Percentiles rank a stretch among this genome's conserved stretches.
Conservation (phyloP, 495 filamentous ascomycete genomes). For the Diplogelasinospora grovesii region DNA sequence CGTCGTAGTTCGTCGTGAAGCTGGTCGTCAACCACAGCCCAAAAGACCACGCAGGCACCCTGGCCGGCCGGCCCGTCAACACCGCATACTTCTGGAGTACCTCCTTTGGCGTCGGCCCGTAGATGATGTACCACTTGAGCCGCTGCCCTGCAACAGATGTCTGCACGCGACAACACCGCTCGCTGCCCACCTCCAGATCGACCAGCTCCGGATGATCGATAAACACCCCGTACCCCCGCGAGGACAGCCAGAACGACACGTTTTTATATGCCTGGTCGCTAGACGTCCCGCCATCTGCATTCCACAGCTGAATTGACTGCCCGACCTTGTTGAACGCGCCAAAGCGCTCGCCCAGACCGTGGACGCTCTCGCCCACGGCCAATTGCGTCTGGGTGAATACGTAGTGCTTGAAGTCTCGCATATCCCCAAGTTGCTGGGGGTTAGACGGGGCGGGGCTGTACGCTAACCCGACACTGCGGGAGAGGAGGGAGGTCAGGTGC, state of each 20-base stretch:
- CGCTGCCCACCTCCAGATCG: constrained; percentile 61
- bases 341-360: constrained; percentile 66
- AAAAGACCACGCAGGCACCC: constrained; percentile 62
- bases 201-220: constrained; percentile 54
- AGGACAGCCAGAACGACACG: constrained; percentile 63
- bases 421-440: constrained; percentile 46
- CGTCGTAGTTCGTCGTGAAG: constrained; percentile 67
- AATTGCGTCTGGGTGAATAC: constrained; percentile 59
- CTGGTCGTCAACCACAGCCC: constrained; percentile 65
- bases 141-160: constrained; percentile 56
- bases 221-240: constrained; percentile 64
- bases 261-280: constrained; percentile 71
- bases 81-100: constrained; percentile 56
- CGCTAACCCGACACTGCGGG: constrained; percentile 52
- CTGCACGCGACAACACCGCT: constrained; percentile 58
- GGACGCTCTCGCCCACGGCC: constrained; percentile 59
- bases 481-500: constrained; percentile 52
- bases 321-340: constrained; percentile 65
- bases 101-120: constrained; percentile 61
- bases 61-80: constrained; percentile 53
- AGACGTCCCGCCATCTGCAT: constrained; percentile 65
- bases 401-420: constrained; percentile 49
- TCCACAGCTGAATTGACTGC: constrained; percentile 61
- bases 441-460: constrained; percentile 46
- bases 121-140: constrained; percentile 57